These are phyloP conservation scores for Pythium oligandrum DNA, from an alignment of 352 stramenopile species.

Conservation along the genomic window DNA sequence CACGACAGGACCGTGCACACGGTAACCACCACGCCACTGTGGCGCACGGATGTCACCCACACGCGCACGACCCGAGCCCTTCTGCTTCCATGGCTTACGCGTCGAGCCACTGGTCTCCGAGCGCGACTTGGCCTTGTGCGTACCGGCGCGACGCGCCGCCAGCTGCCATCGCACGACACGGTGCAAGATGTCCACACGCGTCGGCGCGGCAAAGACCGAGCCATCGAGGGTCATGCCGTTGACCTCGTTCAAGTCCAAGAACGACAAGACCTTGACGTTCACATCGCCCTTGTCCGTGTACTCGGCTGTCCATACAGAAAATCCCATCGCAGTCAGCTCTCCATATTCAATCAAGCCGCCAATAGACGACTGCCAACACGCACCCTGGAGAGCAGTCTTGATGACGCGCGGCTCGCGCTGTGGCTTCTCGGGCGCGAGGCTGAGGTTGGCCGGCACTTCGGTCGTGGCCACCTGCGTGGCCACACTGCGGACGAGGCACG, in stretches of 20 bases:
- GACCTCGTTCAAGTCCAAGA: constrained; percentile 37
- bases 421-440: constrained; percentile 71
- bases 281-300: constrained; percentile 54
- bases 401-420: constrained; percentile 61
- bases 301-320: constrained; percentile 22
- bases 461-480: constrained; percentile 30
- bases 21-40: constrained; percentile 83
- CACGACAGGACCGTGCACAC: constrained; percentile 77
- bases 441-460: constrained; percentile 50
- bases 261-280: constrained; percentile 59
- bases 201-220: constrained; percentile 70
- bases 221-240: constrained; percentile 54
- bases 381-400: constrained; percentile 46
- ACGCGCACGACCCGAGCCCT: constrained; percentile 80
- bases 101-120: constrained; percentile 85
- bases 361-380: background rate
- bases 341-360: background rate
- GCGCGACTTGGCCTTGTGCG: constrained; percentile 88
- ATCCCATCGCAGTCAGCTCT: background rate
- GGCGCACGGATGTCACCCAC: constrained; percentile 84
- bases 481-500: constrained; percentile 26
- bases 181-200: constrained; percentile 84
- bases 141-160: constrained; percentile 74
- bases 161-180: constrained; percentile 87
- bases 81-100: constrained; percentile 86